These are phyloP conservation scores for Penicillium fimorum DNA, from an alignment of 495 filamentous ascomycete species.

Conservation along the genomic window DNA sequence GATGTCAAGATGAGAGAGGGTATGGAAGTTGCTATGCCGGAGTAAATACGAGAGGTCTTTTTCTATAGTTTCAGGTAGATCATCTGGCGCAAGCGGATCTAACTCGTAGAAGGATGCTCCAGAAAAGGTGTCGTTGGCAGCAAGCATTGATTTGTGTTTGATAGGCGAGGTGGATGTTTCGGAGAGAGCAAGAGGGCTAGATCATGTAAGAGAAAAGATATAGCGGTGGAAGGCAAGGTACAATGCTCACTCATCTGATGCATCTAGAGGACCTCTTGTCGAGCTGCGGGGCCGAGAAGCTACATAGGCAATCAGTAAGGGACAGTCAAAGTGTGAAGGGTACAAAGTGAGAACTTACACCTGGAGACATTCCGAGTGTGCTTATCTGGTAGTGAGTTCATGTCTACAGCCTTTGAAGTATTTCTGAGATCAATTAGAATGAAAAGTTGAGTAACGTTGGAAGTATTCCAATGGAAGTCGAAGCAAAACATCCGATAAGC, in stretches of 20 bases:
- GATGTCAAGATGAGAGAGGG: slow-evolving; percentile 63
- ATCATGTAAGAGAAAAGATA: slow-evolving; percentile 21
- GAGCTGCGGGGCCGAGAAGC: slow-evolving; percentile 50
- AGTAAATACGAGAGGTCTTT: slow-evolving; percentile 81
- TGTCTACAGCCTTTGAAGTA: slow-evolving; percentile 10
- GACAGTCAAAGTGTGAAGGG: slow-evolving; percentile 1
- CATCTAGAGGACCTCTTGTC: slow-evolving; percentile 53
- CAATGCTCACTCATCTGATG: slow-evolving; percentile 45
- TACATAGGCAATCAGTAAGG: slow-evolving; percentile 27
- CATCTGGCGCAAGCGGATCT: slow-evolving; percentile 36
- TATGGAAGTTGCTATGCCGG: slow-evolving; percentile 76
- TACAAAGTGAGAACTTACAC: slow-evolving; percentile 29
- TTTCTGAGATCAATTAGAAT: background rate
- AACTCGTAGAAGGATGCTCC: slow-evolving; percentile 33
- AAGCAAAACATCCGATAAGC: slow-evolving; percentile 22
- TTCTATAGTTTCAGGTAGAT: slow-evolving; percentile 37
- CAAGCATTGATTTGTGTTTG: slow-evolving; percentile 12
- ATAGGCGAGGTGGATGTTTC: slow-evolving; percentile 15
- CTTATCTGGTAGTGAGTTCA: slow-evolving; percentile 27
- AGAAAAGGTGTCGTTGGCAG: slow-evolving; percentile 22
- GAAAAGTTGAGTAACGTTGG: background rate
- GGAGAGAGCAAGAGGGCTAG: slow-evolving; percentile 26
- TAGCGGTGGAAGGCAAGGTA: background rate
- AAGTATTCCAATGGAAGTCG: background rate
- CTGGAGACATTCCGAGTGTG: slow-evolving; percentile 41